Conservation (phyloP, 768 basidiomycete genomes). For the Mycena venus region DNA sequence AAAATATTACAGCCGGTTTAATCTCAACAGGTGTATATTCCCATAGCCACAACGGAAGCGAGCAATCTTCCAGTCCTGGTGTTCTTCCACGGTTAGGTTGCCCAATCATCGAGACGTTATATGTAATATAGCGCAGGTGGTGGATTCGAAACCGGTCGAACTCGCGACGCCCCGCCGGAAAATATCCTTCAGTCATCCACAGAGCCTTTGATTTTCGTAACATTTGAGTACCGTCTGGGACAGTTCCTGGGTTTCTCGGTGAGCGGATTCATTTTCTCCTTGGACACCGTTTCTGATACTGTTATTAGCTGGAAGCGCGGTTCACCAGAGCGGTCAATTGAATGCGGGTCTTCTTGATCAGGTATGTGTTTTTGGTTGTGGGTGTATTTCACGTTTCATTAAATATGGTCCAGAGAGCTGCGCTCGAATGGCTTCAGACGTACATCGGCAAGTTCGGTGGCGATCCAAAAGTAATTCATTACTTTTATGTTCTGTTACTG, state of each 20-base stretch:
- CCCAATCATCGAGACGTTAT: neutral
- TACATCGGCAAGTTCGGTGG: conserved; percentile 55
- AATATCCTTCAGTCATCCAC: conserved; percentile 46
- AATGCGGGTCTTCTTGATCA: conserved; percentile 54
- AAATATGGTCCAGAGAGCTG: conserved; percentile 42
- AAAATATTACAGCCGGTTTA: neutral
- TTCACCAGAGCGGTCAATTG: conserved; percentile 47
- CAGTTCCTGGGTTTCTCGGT: conserved; percentile 59
- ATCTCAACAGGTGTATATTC: conserved; percentile 32
- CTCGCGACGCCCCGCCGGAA: conserved; percentile 48
- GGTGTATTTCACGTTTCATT: neutral
- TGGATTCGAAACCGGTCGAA: conserved; percentile 55
- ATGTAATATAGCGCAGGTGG: conserved; percentile 44
- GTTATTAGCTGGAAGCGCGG: conserved; percentile 50
- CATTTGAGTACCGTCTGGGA: conserved; percentile 58
- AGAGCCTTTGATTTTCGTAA: conserved; percentile 53
- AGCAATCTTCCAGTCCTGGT: conserved; percentile 49
- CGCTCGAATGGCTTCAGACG: conserved; percentile 53
- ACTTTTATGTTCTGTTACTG: neutral
- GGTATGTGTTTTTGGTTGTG: neutral
- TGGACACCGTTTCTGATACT: neutral
- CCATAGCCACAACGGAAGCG: conserved; percentile 18
- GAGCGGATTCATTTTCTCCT: conserved; percentile 7
- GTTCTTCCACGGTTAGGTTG: conserved; percentile 54
- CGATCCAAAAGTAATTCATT: conserved; percentile 45